Evolutionary conservation across 129 eudicot species (phyloP), one percentile per base, ranked within the genome.

Genomic region (Centaurea solstitialis): DNA sequence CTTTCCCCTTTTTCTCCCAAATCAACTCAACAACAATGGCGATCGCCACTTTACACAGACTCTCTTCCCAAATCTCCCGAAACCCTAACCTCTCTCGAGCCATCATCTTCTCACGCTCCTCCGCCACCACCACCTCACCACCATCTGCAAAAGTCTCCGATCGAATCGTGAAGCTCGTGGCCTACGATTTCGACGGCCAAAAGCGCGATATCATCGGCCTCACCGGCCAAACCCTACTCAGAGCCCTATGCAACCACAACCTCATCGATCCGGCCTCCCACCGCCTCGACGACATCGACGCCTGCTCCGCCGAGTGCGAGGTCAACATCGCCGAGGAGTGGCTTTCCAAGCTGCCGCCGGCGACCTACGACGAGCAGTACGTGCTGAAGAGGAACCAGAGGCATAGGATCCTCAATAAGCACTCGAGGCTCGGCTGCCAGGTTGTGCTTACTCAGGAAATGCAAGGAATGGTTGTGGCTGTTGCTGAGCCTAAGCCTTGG

Each of bases 281-380:
- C 78, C 88, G 99, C 18, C 88, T 93, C 1, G 98, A 96, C 70
- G 99, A 96, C 26, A 96, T 96, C 84, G 99, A 96, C 24, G 99
- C 99, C 2, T 96, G 99, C 72, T 96, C 99, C 11, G 92, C 99
- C 11, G 99, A 96, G 85, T 96, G 99, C 66, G 98, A 96, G 87
- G 99, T 96, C 43, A 91, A 87, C 82, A 96, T 96, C 82, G 99
- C 98, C 4, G 90, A 91, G 57, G 99, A 93, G 82, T 93, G 98
- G 99, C 91, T 96, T 13, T 91, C 83, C 84, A 88, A 87, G 87
- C 92, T 93, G 5, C 99, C 99, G 2, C 83, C 86, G 50, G 81
- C 89, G 26, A 24, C 85, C 0, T 91, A 96, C 28, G 99, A 96
- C 15, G 99, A 96, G 76, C 78, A 91, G 91, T 96, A 96, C 21